These are phyloP conservation scores for Neonothopanus nambi DNA, from an alignment of 1,284 basidiomycete genomes.

Conservation along the genomic window DNA sequence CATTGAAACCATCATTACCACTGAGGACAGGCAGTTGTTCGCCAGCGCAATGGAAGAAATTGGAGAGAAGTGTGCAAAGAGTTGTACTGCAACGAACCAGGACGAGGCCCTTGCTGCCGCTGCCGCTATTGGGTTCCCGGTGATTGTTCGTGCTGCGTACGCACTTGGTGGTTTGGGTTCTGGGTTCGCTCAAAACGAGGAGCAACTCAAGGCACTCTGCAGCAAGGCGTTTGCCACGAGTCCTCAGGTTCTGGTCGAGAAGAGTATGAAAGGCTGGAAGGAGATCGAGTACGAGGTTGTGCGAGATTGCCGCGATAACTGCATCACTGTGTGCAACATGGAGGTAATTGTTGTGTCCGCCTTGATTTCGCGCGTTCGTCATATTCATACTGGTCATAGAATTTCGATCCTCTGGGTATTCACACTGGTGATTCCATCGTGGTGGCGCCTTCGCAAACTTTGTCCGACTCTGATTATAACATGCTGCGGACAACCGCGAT, in stretches of 20 bases:
- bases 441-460: conserved; percentile 95
- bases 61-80: conserved; percentile 92
- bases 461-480: conserved; percentile 97
- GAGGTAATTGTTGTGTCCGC: conserved; percentile 81
- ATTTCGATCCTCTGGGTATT: conserved; percentile 98
- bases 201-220: conserved; percentile 85
- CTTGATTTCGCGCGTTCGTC: not conserved
- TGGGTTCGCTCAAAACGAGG: conserved; percentile 92
- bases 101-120: conserved; percentile 91
- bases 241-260: conserved; percentile 97
- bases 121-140: conserved; percentile 88
- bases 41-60: conserved; percentile 95
- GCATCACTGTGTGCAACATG: conserved; percentile 99
- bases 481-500: conserved; percentile 98
- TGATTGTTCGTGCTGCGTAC: conserved; percentile 96
- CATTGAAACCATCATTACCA: conserved; percentile 96
- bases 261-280: conserved; percentile 99
- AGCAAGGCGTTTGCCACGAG: conserved; percentile 95
- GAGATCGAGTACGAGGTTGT: conserved; percentile 99
- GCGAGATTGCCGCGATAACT: conserved; percentile 96
- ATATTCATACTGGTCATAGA: conserved; percentile 49
- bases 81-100: conserved; percentile 78
- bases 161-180: conserved; percentile 94
- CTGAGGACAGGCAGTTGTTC: conserved; percentile 95
- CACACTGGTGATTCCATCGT: conserved; percentile 99